Evolutionary conservation across 495 filamentous ascomycete species (phyloP).

Genomic region (Hyphodiscus hymeniophilus): DNA sequence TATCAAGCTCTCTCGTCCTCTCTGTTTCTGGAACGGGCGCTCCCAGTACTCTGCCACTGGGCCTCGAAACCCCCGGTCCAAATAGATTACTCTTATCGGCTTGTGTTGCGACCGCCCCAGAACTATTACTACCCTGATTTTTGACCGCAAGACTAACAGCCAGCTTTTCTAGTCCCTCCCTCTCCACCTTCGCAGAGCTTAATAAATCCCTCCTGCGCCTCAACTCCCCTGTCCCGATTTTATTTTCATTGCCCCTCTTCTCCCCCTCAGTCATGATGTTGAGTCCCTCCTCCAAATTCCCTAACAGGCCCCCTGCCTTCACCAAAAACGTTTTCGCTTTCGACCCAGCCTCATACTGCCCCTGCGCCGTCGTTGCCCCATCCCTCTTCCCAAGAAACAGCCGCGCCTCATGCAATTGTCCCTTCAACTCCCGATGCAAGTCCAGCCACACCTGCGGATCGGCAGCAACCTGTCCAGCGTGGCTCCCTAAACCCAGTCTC

Average conservation of each 20-base stretch:
- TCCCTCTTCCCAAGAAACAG: slow-evolving; percentile 68
- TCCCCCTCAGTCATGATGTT: slow-evolving; percentile 35
- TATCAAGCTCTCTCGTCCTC: slow-evolving; percentile 81
- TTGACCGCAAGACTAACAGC: slow-evolving; percentile 56
- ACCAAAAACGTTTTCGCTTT: slow-evolving; percentile 77
- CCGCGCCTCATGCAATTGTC: slow-evolving; percentile 72
- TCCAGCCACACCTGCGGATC: slow-evolving; percentile 87
- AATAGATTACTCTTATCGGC: slow-evolving; percentile 50
- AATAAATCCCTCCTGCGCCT: slow-evolving; percentile 73
- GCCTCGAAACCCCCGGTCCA: slow-evolving; percentile 18
- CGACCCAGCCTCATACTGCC: slow-evolving; percentile 69
- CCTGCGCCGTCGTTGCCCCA: slow-evolving; percentile 55
- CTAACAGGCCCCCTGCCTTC: slow-evolving; percentile 59
- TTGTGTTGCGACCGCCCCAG: slow-evolving; percentile 32
- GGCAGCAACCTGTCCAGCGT: slow-evolving; percentile 25
- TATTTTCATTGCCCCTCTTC: slow-evolving; percentile 24
- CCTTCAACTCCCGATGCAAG: slow-evolving; percentile 73
- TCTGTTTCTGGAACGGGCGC: slow-evolving; percentile 74
- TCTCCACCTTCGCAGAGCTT: slow-evolving; percentile 68
- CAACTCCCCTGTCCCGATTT: slow-evolving; percentile 75
- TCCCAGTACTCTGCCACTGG: slow-evolving; percentile 65
- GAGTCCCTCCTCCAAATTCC: slow-evolving; percentile 63
- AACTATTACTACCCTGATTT: slow-evolving; percentile 1
- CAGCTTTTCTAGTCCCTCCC: slow-evolving; percentile 77
- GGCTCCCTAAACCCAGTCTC: slow-evolving; percentile 8